Base-by-base conservation (phyloP, 495 filamentous ascomycete species). In the Apodospora peruviana region DNA sequence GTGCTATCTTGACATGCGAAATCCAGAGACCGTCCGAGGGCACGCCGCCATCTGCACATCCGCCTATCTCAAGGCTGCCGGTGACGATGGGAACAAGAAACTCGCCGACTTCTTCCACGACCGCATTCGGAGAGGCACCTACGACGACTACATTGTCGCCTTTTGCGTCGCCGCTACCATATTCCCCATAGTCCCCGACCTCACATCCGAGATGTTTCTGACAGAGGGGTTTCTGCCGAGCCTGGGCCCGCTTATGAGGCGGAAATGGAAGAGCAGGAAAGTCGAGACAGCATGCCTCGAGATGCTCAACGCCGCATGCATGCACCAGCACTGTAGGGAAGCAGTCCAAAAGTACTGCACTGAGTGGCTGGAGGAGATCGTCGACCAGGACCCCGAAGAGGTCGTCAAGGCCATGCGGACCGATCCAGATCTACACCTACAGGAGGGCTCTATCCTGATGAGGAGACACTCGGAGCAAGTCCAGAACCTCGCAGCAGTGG, bases 261-360 rank as follows among this genome's bases (percentile, higher is more conserved):
- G 81, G 57, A 85, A 86, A 45, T 79, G 78, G 64, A 90, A 86
- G 67, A 86, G 82, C 58, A 75, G 76, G 52, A 85, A 85, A 45
- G 83, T 96, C 35, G 90, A 95, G 67, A 78, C 82, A 34, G 83
- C 89, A 4, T 80, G 87, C 21, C 68, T 97, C 45, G 87, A 97
- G 51, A 82, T 97, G 73, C 71, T 97, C 35, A 93, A 87, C 66
- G 88, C 87, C 10, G 94, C 91, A 16, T 95, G 90, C 66, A 85
- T 94, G 67, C 84, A 90, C 56, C 71, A 78, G 36, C 64, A 74
- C 2, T 96, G 90, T 55, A 82, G 90, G 14, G 84, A 88, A 52
- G 83, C 83, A 14, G 84, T 97, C 43, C 74, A 77, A 40, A 89
- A 86, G 57, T 80, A 91, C 53, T 95, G 90, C 62, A 72, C 74